These are phyloP conservation scores for Forsythia suspensa DNA, from an alignment of 257 asterid species.

Conservation along the genomic window DNA sequence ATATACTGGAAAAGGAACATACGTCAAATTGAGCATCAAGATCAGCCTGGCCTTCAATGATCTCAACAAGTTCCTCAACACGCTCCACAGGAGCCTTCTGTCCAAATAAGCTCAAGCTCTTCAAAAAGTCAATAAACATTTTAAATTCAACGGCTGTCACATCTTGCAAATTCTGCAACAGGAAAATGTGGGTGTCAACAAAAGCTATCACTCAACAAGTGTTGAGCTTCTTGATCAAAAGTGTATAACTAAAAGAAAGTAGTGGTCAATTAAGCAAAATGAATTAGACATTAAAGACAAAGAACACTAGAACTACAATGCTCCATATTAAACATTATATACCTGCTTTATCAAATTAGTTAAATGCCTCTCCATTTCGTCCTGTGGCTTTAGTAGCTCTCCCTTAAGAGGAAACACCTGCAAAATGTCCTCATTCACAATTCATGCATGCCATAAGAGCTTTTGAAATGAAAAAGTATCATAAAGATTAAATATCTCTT, in stretches of 20 bases:
- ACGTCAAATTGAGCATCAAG: conserved; percentile 90
- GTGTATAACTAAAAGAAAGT: neutral
- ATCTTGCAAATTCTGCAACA: conserved; percentile 86
- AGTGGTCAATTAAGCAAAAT: neutral
- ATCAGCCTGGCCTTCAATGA: conserved; percentile 97
- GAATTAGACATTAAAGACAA: neutral
- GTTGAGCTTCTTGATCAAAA: neutral
- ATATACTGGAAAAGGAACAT: conserved; percentile 30
- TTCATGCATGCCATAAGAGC: neutral
- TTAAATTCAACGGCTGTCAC: conserved; percentile 87
- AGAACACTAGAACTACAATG: neutral
- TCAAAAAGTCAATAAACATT: conserved; percentile 85
- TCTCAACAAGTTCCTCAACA: conserved; percentile 94
- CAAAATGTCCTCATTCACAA: conserved; percentile 20
- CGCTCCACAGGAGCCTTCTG: conserved; percentile 77
- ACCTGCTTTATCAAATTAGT: conserved; percentile 92
- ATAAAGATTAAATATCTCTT: conserved; percentile 4
- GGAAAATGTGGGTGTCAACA: conserved; percentile 17
- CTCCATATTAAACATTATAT: conserved; percentile 6
- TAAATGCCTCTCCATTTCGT: conserved; percentile 84
- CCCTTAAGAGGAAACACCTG: conserved; percentile 90
- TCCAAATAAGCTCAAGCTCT: conserved; percentile 89
- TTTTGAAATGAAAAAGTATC: neutral
- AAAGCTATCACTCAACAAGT: neutral
- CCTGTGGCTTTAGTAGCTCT: conserved; percentile 83